A percentile compares a stretch with the other conserved stretches of the same genome.
These are phyloP conservation scores for Wickerhamomyces bisporus DNA, from an alignment of 805 yeast genomes.

Conservation along the genomic window DNA sequence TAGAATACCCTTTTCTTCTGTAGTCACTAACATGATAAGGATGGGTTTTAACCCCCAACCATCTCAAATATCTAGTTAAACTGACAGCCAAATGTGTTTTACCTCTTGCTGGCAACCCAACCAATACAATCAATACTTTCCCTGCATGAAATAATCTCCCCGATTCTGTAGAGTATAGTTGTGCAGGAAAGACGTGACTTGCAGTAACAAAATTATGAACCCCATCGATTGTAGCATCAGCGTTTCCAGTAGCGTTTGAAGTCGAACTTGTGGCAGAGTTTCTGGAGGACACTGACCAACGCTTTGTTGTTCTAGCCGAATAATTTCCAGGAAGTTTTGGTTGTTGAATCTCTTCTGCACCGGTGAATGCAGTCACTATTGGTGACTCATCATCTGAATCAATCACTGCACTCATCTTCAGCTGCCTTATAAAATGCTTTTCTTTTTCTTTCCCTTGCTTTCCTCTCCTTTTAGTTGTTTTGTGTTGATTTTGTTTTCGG, in stretches of 20 bases:
- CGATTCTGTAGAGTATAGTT: constrained; percentile 84
- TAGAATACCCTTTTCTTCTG: constrained; percentile 45
- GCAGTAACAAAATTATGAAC: constrained; percentile 63
- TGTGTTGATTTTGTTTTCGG: background rate
- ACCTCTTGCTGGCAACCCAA: constrained; percentile 94
- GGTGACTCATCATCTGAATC: constrained; percentile 28
- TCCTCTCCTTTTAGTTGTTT: background rate
- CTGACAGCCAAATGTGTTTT: constrained; percentile 92
- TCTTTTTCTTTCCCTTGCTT: background rate
- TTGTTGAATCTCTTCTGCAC: constrained; percentile 33
- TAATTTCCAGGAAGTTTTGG: constrained; percentile 46
- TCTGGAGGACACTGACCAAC: constrained; percentile 37
- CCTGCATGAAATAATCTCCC: constrained; percentile 97
- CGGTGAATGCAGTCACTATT: constrained; percentile 13
- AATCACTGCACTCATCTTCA: constrained; percentile 26
- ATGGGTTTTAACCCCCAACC: constrained; percentile 94
- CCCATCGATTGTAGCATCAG: constrained; percentile 38
- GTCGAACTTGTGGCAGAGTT: constrained; percentile 9
- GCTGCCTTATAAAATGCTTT: background rate
- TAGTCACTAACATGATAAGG: constrained; percentile 91
- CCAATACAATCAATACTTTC: constrained; percentile 78
- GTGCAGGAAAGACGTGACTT: constrained; percentile 81
- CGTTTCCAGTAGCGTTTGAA: constrained; percentile 1
- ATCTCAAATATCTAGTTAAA: constrained; percentile 83
- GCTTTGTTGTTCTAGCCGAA: constrained; percentile 47